A percentile compares a stretch with the other conserved stretches of the same genome.
These are phyloP conservation scores for Arabidopsis arenosa DNA, from an alignment of 345 rosid species.

Conservation along the genomic window DNA sequence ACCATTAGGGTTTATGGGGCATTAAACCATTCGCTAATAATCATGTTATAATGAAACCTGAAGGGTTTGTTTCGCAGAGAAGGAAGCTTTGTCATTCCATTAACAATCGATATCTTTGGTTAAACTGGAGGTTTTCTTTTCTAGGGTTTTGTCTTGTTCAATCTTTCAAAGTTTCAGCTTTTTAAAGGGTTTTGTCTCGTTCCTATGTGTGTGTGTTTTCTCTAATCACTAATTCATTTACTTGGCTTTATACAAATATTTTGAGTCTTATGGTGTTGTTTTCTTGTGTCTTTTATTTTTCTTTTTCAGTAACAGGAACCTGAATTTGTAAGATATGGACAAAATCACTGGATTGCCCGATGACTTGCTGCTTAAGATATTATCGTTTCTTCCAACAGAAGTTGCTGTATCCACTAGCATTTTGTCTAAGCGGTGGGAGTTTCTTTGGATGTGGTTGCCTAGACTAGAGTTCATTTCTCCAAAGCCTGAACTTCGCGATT, in stretches of 20 bases:
- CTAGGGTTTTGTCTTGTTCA: no score
- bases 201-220: no score
- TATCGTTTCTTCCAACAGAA: not conserved
- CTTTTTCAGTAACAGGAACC: not conserved
- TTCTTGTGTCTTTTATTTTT: no score
- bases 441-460: slow-evolving; percentile 28
- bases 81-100: no score
- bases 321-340: not conserved
- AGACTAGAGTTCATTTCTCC: not conserved
- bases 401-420: slow-evolving; percentile 2
- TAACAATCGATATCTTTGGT: no score
- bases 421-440: slow-evolving; percentile 10
- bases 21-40: no score
- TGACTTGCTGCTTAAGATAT: slow-evolving; percentile 8
- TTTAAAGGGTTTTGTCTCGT: no score
- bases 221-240: not conserved
- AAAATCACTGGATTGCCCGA: slow-evolving; percentile 1
- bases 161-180: no score
- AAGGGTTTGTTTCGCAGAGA: no score
- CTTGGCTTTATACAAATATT: not conserved
- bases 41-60: no score
- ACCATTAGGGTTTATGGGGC: no score
- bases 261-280: not conserved
- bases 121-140: no score
- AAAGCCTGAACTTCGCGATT: not conserved